Conservation (phyloP, 768 basidiomycete species). For the Suillus lakei region DNA sequence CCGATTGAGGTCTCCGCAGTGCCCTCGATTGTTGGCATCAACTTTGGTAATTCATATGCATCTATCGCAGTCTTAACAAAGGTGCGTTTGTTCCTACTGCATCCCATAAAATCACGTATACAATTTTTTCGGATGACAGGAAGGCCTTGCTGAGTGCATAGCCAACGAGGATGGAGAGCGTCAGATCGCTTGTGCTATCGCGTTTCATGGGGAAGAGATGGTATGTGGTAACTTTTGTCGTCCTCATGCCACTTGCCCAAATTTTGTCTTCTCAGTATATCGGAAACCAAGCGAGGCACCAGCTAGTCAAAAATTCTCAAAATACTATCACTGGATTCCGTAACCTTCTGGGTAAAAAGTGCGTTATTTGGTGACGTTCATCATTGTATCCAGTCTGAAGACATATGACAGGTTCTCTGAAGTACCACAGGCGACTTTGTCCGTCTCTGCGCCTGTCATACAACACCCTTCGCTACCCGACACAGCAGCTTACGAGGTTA, state of each 20-base stretch:
- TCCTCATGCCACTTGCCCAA: slow-evolving; percentile 11
- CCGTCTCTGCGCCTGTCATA: slow-evolving; percentile 71
- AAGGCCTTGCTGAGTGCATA: slow-evolving; percentile 91
- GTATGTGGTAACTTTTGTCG: slow-evolving; percentile 49
- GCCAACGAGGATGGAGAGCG: slow-evolving; percentile 99
- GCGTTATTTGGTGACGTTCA: slow-evolving; percentile 25
- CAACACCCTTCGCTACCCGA: slow-evolving; percentile 74
- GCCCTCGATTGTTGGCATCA: slow-evolving; percentile 87
- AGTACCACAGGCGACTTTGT: slow-evolving; percentile 55
- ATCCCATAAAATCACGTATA: neutral
- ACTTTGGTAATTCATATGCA: slow-evolving; percentile 94
- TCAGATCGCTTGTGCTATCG: slow-evolving; percentile 93
- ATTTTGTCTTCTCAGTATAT: slow-evolving; percentile 69
- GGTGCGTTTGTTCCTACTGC: slow-evolving; percentile 46
- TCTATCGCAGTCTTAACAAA: slow-evolving; percentile 96
- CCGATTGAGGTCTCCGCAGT: slow-evolving; percentile 34
- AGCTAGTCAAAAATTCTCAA: slow-evolving; percentile 91
- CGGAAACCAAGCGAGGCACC: slow-evolving; percentile 91
- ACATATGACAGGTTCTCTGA: slow-evolving; percentile 69
- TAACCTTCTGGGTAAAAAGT: slow-evolving; percentile 93
- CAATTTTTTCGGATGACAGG: slow-evolving; percentile 48
- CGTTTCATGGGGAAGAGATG: slow-evolving; percentile 90
- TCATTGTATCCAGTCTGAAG: neutral
- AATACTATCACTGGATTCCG: slow-evolving; percentile 97
- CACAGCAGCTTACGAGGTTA: slow-evolving; percentile 83